phyloP scores from a whole-genome alignment of 257 asterid genomes.

The Capsicum pubescens region DNA sequence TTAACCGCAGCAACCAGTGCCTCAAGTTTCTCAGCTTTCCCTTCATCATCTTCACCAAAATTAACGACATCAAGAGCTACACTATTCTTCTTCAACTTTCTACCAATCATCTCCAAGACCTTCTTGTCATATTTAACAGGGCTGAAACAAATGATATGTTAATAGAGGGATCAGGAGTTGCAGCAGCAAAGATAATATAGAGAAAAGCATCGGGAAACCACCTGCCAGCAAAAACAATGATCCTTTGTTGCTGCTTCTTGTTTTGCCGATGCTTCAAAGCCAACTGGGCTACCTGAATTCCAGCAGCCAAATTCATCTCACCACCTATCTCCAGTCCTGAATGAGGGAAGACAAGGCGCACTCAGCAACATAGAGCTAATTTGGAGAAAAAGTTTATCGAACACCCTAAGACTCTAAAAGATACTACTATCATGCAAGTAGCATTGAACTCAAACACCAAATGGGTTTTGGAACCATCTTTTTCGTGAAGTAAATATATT shows the following conservation, averaged over 20 bases:
- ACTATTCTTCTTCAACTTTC: slow-evolving; percentile 91
- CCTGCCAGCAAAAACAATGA: slow-evolving; percentile 98
- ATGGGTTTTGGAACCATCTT: background rate
- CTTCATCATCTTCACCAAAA: slow-evolving; percentile 97
- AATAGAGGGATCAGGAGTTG: background rate
- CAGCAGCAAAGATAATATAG: background rate
- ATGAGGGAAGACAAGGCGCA: slow-evolving; percentile 24
- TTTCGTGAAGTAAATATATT: background rate
- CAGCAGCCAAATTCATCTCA: slow-evolving; percentile 93
- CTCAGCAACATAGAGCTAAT: background rate
- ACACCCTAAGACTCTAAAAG: slow-evolving; percentile 15
- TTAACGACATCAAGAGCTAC: slow-evolving; percentile 96
- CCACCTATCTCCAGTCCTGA: slow-evolving; percentile 90
- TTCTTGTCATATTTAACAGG: slow-evolving; percentile 95
- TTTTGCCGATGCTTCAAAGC: slow-evolving; percentile 99
- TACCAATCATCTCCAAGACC: slow-evolving; percentile 88
- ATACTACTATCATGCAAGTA: background rate
- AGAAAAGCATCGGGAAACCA: slow-evolving; percentile 33
- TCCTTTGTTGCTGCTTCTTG: slow-evolving; percentile 97
- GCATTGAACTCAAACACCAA: slow-evolving; percentile 9
- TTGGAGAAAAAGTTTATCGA: background rate
- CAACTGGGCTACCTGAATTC: slow-evolving; percentile 96
- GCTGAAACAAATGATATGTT: slow-evolving; percentile 47
- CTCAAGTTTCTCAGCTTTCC: slow-evolving; percentile 86
- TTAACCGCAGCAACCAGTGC: slow-evolving; percentile 91